Conservation (phyloP, 2,329 filamentous ascomycete genomes). For the Monilinia fructicola region DNA sequence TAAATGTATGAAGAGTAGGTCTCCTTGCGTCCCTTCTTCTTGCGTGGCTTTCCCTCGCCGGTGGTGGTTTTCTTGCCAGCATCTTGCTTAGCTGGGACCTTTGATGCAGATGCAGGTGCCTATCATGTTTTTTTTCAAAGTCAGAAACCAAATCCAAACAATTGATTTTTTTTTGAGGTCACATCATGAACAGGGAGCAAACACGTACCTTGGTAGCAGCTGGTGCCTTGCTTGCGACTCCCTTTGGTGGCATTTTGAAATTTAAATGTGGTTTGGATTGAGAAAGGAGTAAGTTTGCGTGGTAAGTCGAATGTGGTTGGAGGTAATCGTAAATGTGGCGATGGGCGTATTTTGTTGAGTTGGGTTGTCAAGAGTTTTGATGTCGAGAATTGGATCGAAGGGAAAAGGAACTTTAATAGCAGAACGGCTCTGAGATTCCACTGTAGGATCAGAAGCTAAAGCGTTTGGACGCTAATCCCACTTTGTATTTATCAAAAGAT, state of each 20-base stretch:
- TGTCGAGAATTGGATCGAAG: constrained; percentile 1
- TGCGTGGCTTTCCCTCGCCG: constrained; percentile 94
- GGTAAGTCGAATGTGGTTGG: background rate
- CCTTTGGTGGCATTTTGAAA: constrained; percentile 91
- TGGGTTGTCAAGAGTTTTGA: constrained; percentile 7
- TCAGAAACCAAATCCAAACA: background rate
- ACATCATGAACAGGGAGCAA: background rate
- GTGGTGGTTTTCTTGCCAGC: constrained; percentile 98
- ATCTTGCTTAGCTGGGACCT: constrained; percentile 78
- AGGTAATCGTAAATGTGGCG: background rate
- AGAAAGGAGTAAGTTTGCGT: constrained; percentile 40
- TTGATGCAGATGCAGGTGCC: constrained; percentile 57
- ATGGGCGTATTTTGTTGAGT: constrained; percentile 8
- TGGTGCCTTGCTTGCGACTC: constrained; percentile 79
- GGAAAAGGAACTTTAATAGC: constrained; percentile 11
- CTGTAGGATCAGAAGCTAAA: no score
- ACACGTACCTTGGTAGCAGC: constrained; percentile 62
- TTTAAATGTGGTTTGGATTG: constrained; percentile 33
- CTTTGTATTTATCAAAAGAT: no score
- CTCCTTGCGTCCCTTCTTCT: constrained; percentile 99
- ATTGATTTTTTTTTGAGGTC: background rate
- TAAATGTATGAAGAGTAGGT: constrained; percentile 99
- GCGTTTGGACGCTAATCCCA: no score
- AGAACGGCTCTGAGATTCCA: no score
- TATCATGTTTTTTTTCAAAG: background rate